phyloP scores from a whole-genome alignment of 345 rosid genomes.

The Pistacia atlantica region DNA sequence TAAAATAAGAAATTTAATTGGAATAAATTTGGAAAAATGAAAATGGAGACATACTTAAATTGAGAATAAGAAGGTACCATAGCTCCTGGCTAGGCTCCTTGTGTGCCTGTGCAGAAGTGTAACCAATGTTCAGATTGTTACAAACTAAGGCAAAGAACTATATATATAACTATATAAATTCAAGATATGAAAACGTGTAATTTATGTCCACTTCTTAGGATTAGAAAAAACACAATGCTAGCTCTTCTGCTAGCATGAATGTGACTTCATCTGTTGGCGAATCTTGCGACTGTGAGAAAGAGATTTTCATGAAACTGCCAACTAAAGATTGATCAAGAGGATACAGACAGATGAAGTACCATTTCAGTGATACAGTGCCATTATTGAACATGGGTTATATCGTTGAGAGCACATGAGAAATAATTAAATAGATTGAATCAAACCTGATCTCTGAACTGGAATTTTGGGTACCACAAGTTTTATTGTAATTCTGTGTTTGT shows the following conservation, averaged over 20 bases:
- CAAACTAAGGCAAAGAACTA: background rate
- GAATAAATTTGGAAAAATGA: background rate
- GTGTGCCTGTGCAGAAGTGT: slow-evolving; percentile 1
- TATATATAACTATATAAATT: slow-evolving; percentile 5
- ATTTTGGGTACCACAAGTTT: background rate
- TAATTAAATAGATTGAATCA: background rate
- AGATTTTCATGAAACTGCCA: too few relatives aligned
- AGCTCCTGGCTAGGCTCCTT: background rate
- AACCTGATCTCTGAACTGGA: background rate
- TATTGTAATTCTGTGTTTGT: too few relatives aligned
- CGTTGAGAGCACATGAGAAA: background rate
- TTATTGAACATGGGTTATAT: background rate
- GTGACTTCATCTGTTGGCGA: too few relatives aligned
- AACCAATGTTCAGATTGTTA: background rate
- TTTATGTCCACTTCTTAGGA: background rate
- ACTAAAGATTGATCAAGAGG: too few relatives aligned
- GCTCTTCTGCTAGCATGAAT: slow-evolving; percentile 14
- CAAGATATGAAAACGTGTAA: background rate
- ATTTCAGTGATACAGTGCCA: too few relatives aligned
- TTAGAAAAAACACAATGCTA: background rate
- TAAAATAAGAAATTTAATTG: background rate
- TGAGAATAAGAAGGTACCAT: slow-evolving; percentile 11
- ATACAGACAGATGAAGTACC: too few relatives aligned
- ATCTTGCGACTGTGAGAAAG: too few relatives aligned
- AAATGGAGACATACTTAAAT: background rate